Conservation (phyloP, 164 flowering plant species). For the Aristolochia californica region DNA sequence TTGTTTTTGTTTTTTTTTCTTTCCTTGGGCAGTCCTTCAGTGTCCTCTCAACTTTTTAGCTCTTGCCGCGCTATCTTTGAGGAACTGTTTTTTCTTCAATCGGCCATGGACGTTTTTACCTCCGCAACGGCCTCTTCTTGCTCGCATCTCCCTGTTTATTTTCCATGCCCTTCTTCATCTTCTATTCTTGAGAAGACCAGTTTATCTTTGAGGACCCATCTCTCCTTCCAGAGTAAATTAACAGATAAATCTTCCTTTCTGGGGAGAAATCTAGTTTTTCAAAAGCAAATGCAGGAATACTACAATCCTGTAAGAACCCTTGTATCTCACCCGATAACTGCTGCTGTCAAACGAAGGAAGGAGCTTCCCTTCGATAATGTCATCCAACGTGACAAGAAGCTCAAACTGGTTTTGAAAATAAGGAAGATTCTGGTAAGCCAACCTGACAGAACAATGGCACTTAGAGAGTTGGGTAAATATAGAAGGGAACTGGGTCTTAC, state of each 20-base stretch:
- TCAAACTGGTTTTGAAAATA: constrained; percentile 71
- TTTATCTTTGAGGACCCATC: constrained; percentile 19
- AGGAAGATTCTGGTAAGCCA: constrained; percentile 68
- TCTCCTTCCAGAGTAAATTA: constrained; percentile 11
- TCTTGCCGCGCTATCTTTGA: no score
- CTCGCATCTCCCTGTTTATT: constrained; percentile 26
- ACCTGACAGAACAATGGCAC: constrained; percentile 69
- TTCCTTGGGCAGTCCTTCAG: no score
- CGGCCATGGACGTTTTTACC: constrained; percentile 3
- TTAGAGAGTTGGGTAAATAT: constrained; percentile 58
- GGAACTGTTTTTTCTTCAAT: no score
- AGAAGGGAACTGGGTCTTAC: constrained; percentile 61
- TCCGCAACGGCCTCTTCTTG: constrained; percentile 27
- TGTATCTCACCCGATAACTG: constrained; percentile 35
- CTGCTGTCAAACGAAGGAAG: constrained; percentile 86
- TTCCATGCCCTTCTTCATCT: constrained; percentile 28
- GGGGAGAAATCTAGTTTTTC: constrained; percentile 36
- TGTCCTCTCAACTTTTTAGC: no score
- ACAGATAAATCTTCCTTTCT: constrained; percentile 31
- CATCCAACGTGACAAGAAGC: constrained; percentile 84
- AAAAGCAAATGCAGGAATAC: constrained; percentile 12
- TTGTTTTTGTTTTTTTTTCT: no score
- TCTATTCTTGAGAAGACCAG: constrained; percentile 24
- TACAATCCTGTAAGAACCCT: constrained; percentile 20
- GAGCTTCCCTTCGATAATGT: constrained; percentile 84